A percentile compares a stretch with the other conserved stretches of the same genome.
These are phyloP conservation scores for Canavalia ensiformis DNA, from an alignment of 306 rosid genomes.

Conservation along the genomic window DNA sequence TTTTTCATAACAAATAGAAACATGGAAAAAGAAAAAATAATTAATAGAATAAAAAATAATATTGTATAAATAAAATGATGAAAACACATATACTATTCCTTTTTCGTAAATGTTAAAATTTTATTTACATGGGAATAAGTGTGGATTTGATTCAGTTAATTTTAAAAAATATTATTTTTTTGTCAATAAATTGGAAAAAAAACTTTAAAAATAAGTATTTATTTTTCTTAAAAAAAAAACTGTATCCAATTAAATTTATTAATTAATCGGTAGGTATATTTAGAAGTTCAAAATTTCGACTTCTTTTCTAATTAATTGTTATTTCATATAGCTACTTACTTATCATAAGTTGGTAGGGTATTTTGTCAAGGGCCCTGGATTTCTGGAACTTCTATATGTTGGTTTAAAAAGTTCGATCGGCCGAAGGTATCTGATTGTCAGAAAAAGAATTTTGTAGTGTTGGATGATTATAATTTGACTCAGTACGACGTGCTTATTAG, in stretches of 20 bases:
- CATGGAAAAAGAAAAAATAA: too few relatives aligned
- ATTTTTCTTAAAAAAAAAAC: too few relatives aligned
- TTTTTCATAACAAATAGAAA: too few relatives aligned
- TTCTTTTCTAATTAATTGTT: neutral
- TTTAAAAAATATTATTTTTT: too few relatives aligned
- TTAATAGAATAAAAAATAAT: too few relatives aligned
- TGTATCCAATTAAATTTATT: too few relatives aligned
- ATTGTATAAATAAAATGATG: too few relatives aligned
- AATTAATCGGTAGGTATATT: neutral
- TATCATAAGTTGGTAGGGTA: neutral
- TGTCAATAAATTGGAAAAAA: too few relatives aligned
- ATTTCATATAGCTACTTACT: too few relatives aligned
- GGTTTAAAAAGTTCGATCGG: neutral
- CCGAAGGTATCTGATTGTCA: neutral
- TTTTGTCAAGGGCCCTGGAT: neutral
- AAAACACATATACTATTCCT: too few relatives aligned
- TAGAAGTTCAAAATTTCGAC: neutral
- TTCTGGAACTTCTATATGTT: neutral
- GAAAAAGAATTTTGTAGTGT: neutral
- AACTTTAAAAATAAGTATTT: too few relatives aligned
- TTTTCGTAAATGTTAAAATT: neutral
- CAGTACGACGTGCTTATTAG: constrained; percentile 42
- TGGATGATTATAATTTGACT: constrained; percentile 41
- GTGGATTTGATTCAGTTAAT: neutral
- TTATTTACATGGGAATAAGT: neutral